phyloP scores from a whole-genome alignment of 2,329 filamentous ascomycete genomes.

The Bipolaris oryzae region DNA sequence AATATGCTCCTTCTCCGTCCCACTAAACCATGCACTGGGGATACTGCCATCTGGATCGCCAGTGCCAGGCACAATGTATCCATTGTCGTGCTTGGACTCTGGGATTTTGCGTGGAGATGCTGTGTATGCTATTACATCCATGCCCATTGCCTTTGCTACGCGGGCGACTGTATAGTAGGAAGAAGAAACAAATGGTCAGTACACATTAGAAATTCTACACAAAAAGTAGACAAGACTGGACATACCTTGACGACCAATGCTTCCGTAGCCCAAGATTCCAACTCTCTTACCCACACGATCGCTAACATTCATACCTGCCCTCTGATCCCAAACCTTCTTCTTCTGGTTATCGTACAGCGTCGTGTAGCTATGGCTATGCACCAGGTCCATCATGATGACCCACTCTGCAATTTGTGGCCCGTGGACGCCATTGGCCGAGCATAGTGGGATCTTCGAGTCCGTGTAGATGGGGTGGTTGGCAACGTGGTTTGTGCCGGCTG shows the following conservation, averaged over 20 bases:
- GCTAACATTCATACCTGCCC: constrained; percentile 46
- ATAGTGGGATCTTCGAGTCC: constrained; percentile 59
- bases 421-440: constrained; percentile 63
- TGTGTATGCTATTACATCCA: constrained; percentile 77
- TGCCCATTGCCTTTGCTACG: constrained; percentile 69
- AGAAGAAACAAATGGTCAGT: neutral
- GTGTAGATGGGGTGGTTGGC: constrained; percentile 60
- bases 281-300: constrained; percentile 65
- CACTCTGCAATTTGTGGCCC: constrained; percentile 71
- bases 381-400: constrained; percentile 67
- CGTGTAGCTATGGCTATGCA: constrained; percentile 62
- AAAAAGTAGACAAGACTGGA: constrained; percentile 5
- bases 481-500: constrained; percentile 63
- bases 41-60: constrained; percentile 63
- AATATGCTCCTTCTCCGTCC: constrained; percentile 58
- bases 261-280: constrained; percentile 67
- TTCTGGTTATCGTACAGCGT: constrained; percentile 64
- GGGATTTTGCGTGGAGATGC: constrained; percentile 70
- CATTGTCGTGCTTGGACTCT: constrained; percentile 66
- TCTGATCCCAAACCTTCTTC: constrained; percentile 58
- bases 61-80: constrained; percentile 72
- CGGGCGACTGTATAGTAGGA: constrained; percentile 52
- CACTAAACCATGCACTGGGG: constrained; percentile 63
- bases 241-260: constrained; percentile 65
- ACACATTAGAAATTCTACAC: neutral